Percentiles rank a stretch among this genome's conserved stretches.
Conservation (phyloP, 108 stramenopile genomes). For the Pseudonitzschia multiseries region DNA sequence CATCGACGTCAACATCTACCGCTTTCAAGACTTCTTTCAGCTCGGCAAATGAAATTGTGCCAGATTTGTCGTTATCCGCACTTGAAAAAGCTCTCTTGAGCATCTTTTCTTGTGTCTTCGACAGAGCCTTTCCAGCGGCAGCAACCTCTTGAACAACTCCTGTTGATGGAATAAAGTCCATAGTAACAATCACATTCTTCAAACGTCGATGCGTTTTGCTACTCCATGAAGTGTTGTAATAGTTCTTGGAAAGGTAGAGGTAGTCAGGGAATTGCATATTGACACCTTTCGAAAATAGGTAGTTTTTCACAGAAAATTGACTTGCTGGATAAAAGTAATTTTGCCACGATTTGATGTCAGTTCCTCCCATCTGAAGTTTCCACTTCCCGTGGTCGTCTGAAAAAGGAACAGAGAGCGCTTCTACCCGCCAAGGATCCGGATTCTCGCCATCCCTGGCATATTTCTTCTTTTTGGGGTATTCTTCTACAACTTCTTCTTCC, state of each 20-base stretch:
- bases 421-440: conserved; percentile 91
- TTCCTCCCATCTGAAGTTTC: conserved; percentile 23
- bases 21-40: conserved; percentile 86
- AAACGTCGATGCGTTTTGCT: conserved; percentile 93
- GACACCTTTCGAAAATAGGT: conserved; percentile 75
- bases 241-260: conserved; percentile 90
- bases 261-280: conserved; percentile 83
- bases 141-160: conserved; percentile 66
- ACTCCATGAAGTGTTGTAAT: conserved; percentile 94
- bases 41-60: conserved; percentile 84
- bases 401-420: conserved; percentile 68
- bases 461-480: conserved; percentile 92
- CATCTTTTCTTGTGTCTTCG: conserved; percentile 84
- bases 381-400: conserved; percentile 32
- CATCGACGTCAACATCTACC: conserved; percentile 92
- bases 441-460: conserved; percentile 95
- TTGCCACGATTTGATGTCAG: conserved; percentile 62
- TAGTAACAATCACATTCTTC: conserved; percentile 96
- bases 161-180: conserved; percentile 89
- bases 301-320: conserved; percentile 94
- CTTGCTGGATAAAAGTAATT: conserved; percentile 92
- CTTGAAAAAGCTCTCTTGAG: conserved; percentile 86
- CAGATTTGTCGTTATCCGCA: conserved; percentile 81
- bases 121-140: conserved; percentile 76
- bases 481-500: conserved; percentile 93